These are phyloP conservation scores for Apiospora koreana DNA, from an alignment of 2,329 filamentous ascomycete species.

Conservation along the genomic window DNA sequence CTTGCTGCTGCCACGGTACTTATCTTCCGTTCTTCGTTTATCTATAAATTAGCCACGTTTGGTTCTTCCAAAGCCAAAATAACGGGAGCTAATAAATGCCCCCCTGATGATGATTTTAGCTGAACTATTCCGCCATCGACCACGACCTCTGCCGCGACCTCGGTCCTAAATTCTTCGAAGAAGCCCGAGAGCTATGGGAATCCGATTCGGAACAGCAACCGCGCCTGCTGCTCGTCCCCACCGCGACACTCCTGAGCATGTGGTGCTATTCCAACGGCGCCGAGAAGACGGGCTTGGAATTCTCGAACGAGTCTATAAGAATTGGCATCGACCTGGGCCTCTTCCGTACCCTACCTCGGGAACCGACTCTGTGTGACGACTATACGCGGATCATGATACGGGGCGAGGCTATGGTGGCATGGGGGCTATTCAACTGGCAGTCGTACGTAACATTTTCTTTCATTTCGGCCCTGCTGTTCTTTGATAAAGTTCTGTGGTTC, in stretches of 20 bases:
- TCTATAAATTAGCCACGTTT: neutral
- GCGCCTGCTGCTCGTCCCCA: neutral
- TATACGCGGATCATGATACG: neutral
- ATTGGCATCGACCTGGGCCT: constrained; percentile 5
- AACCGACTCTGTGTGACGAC: neutral
- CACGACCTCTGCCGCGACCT: neutral
- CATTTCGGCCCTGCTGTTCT: neutral
- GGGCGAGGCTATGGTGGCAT: constrained; percentile 9
- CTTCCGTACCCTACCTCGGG: neutral
- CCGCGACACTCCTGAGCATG: constrained; percentile 4
- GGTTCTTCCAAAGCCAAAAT: neutral
- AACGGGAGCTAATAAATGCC: neutral
- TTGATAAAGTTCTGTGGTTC: neutral
- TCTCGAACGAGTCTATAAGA: neutral
- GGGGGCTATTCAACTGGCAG: constrained; percentile 12
- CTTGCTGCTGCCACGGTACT: constrained; percentile 8
- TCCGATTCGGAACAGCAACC: neutral
- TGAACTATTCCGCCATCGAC: constrained; percentile 12
- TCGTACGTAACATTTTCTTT: neutral
- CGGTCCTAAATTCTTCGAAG: constrained; percentile 6
- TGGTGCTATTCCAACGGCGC: constrained; percentile 10
- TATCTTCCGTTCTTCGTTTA: neutral
- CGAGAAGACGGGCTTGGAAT: neutral
- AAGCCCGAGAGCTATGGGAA: neutral
- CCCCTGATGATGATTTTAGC: neutral